Conservation (phyloP, 2,329 filamentous ascomycete genomes). For the Neurospora sp. region DNA sequence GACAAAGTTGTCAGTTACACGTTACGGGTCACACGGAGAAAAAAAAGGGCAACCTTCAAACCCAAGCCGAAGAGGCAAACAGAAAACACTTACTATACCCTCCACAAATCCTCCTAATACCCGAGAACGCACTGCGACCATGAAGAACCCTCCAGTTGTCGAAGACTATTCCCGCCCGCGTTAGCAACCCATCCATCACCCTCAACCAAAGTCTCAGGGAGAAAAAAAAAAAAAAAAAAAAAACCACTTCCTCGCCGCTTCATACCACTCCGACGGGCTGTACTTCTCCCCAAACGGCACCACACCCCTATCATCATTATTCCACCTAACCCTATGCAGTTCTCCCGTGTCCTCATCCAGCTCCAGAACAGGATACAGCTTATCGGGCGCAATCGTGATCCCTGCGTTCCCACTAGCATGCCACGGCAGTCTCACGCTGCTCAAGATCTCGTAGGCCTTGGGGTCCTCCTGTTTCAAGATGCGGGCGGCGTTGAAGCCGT, state of each 20-base stretch:
- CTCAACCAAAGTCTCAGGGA: neutral
- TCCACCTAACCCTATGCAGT: slow-evolving; percentile 69
- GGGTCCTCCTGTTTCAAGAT: slow-evolving; percentile 46
- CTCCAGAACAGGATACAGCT: slow-evolving; percentile 62
- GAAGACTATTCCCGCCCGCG: slow-evolving; percentile 51
- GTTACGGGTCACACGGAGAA: neutral
- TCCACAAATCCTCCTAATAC: slow-evolving; percentile 79
- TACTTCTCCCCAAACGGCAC: slow-evolving; percentile 44
- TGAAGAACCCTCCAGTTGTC: slow-evolving; percentile 95
- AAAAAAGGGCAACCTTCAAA: neutral
- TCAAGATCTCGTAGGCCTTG: slow-evolving; percentile 48
- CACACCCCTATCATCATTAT: slow-evolving; percentile 77
- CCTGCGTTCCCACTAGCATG: slow-evolving; percentile 88
- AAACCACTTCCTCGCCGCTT: slow-evolving; percentile 62
- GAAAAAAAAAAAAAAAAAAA: neutral
- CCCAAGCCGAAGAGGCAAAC: neutral
- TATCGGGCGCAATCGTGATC: slow-evolving; percentile 66
- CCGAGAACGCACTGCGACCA: slow-evolving; percentile 73
- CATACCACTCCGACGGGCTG: slow-evolving; percentile 60
- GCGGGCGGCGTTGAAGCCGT: slow-evolving; percentile 68
- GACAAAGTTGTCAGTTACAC: slow-evolving; percentile 8
- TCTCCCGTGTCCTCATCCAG: slow-evolving; percentile 31
- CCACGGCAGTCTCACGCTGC: slow-evolving; percentile 51
- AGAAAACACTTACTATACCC: slow-evolving; percentile 62
- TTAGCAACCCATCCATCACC: slow-evolving; percentile 6